Evolutionary conservation across 495 filamentous ascomycete genomes (phyloP), one percentile per base, ranked within the genome.

Genomic region (Penicillium herquei): DNA sequence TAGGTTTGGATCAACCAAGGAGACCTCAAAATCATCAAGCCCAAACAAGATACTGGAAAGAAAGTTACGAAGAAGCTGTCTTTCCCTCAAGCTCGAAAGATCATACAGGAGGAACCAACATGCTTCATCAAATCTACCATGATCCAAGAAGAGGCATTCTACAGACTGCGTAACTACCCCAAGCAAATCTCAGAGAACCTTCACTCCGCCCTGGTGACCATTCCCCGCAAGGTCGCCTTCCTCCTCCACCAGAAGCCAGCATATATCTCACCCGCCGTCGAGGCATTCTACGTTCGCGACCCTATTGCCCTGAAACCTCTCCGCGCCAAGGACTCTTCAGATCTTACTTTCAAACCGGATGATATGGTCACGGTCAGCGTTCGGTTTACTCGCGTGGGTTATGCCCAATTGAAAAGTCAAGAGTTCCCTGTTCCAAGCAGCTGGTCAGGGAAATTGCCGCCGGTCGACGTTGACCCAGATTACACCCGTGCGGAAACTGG

Each of bases 231-330:
- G 51, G 71, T 96, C 12, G 92, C 91, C n/a, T 86, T 84, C 58
- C 80, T 98, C 39, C 73, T 98, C 1, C 88, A 91, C 57, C 73
- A 79, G 26, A 81, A 83, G 33, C 87, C 92, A 6, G 76, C 83
- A 6, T 83, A 86, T 52, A 86, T 97, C 48, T 88, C 90, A 2
- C 83, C 91, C 1, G 92, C 91, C 5, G 82, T 89, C 3, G 94
- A 98, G 68, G 86, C 90, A 2, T 98, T 98, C 68, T 98, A 98
- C 69, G 78, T 96, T 46, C 85, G 95, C 40, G 91, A 98, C 65
- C 89, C 94, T 1, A 81, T 90, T 51, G 79, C 86, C 4, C 70
- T 96, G 46, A 86, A 85, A 17, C 83, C 87, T 1, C 75, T 98
- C 1, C 73, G 85, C 54, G 70, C 78, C 2, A 72, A 78, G 31